These are phyloP conservation scores for Collybia mongolica DNA, from an alignment of 768 basidiomycete genomes.

Conservation along the genomic window DNA sequence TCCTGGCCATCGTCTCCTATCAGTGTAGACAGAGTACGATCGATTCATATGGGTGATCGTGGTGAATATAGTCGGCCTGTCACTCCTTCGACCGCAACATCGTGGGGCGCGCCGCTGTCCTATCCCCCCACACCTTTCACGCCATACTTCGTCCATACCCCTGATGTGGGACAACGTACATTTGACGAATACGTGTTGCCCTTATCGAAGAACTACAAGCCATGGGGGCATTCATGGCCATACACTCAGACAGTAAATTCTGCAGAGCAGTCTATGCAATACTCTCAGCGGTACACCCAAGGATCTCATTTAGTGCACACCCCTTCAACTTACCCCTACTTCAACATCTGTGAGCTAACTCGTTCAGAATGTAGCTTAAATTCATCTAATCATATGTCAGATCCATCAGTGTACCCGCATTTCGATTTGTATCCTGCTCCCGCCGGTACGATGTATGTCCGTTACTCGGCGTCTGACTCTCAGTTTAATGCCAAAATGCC, in stretches of 20 bases:
- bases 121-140: conserved; percentile 38
- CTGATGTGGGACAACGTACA: conserved; percentile 36
- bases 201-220: conserved; percentile 6
- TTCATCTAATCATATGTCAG: conserved; percentile 19
- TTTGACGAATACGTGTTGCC: conserved; percentile 22
- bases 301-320: too few species aligned
- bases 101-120: conserved; percentile 48
- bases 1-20: conserved; percentile 25
- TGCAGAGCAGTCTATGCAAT: too few species aligned
- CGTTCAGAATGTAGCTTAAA: background rate
- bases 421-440: conserved; percentile 28
- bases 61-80: conserved; percentile 34
- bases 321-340: conserved; percentile 12
- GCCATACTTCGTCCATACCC: conserved; percentile 34
- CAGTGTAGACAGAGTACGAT: conserved; percentile 20
- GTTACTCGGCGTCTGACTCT: background rate
- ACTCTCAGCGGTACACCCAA: too few species aligned
- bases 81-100: conserved; percentile 44
- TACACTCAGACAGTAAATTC: conserved; percentile 14
- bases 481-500: background rate
- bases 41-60: conserved; percentile 39
- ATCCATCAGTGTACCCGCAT: conserved; percentile 32
- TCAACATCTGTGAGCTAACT: conserved; percentile 14
- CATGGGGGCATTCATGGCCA: conserved; percentile 33
- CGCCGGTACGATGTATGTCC: background rate